phyloP scores from a whole-genome alignment of 345 rosid genomes.

The Angophora floribunda region DNA sequence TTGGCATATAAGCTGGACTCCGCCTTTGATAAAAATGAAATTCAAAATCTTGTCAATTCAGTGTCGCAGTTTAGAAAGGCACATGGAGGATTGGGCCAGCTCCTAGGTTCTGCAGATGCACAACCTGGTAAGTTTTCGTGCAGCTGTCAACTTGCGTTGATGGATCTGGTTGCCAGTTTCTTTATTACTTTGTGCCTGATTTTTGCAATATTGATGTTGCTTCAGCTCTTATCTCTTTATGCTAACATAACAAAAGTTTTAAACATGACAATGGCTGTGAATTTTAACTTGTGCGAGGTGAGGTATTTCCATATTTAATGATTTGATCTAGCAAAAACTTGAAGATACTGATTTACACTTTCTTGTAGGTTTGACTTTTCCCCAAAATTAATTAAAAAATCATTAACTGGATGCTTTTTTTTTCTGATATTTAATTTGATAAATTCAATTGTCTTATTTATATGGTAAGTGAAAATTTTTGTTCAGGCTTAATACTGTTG shows the following conservation, averaged over 20 bases:
- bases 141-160: not conserved
- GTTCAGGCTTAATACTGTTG: not conserved
- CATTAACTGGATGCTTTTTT: not conserved
- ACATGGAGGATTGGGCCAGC: constrained; percentile 4
- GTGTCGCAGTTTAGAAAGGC: constrained; percentile 4
- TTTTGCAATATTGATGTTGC: not conserved
- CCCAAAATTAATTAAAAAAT: not conserved
- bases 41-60: constrained; percentile 1
- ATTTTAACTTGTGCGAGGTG: not conserved
- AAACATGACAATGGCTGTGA: not conserved
- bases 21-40: constrained; percentile 15
- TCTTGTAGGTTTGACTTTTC: not conserved
- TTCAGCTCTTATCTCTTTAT: not conserved
- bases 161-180: not conserved
- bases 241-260: not conserved
- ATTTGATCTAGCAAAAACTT: not conserved
- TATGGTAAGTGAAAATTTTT: not conserved
- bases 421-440: not conserved
- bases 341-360: not conserved
- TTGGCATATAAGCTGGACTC: constrained; percentile 14
- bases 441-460: not conserved
- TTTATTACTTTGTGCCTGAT: not conserved
- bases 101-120: constrained; percentile 9
- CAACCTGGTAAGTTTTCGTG: not conserved
- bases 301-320: not conserved